A percentile compares a stretch with the other conserved stretches of the same genome.
These are phyloP conservation scores for Aureococcus anophagefferens DNA, from an alignment of 108 stramenopile genomes.

Conservation along the genomic window DNA sequence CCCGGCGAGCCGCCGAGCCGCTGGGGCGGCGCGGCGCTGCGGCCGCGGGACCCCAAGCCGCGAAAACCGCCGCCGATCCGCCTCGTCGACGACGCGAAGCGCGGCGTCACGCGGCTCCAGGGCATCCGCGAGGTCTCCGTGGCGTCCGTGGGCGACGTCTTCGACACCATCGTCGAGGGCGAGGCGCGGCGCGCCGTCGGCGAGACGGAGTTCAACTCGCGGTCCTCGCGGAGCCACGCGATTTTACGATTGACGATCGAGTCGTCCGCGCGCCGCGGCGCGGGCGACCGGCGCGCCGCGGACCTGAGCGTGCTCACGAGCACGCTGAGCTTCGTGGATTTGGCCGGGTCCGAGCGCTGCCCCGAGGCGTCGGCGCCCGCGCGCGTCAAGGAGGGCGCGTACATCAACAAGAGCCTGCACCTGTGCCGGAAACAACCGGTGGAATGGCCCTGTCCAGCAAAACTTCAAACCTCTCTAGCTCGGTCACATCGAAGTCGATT, in stretches of 20 bases:
- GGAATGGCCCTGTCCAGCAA: too few relatives aligned
- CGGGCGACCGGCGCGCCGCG: too few relatives aligned
- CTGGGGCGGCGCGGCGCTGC: too few relatives aligned
- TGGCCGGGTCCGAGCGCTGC: conserved; percentile 50
- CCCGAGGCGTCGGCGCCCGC: conserved; percentile 23
- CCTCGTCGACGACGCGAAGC: conserved; percentile 4
- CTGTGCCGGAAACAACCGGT: too few relatives aligned
- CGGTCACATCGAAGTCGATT: too few relatives aligned
- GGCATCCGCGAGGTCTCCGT: conserved; percentile 17
- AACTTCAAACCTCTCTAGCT: too few relatives aligned
- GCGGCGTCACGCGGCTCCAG: conserved; percentile 10
- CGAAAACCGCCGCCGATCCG: too few relatives aligned
- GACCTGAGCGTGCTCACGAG: too few relatives aligned
- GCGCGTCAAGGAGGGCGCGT: conserved; percentile 47
- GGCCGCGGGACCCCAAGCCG: too few relatives aligned
- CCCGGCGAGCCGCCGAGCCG: too few relatives aligned
- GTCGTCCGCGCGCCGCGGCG: conserved; percentile 31
- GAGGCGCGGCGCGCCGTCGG: conserved; percentile 23
- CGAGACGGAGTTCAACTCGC: conserved; percentile 35
- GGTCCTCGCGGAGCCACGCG: conserved; percentile 21
- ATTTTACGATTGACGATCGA: background rate
- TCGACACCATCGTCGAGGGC: conserved; percentile 19
- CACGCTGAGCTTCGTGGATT: conserved; percentile 47
- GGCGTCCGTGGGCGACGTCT: conserved; percentile 26
- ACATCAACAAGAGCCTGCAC: conserved; percentile 49